phyloP scores from a whole-genome alignment of 176 grass and related monocot species.

The Oryza coarctata region DNA sequence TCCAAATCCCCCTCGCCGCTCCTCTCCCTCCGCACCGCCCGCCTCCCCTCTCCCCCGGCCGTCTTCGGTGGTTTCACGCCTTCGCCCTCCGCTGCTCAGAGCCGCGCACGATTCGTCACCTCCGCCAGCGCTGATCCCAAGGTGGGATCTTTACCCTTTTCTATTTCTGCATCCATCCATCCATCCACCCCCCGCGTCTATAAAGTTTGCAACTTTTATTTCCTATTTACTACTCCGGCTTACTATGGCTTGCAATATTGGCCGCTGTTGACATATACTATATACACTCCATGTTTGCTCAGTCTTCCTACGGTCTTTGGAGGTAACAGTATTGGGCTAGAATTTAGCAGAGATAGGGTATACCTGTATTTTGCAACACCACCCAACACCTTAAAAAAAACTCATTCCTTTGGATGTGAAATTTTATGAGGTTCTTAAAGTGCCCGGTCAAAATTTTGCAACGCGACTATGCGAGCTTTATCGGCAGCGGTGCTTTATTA shows the following conservation, averaged over 20 bases:
- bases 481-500: background rate
- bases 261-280: background rate
- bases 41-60: slow-evolving; percentile 22
- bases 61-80: background rate
- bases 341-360: no score
- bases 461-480: background rate
- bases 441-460: background rate
- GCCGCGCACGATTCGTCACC: slow-evolving; percentile 47
- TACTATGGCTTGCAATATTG: background rate
- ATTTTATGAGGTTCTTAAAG: background rate
- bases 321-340: no score
- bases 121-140: slow-evolving; percentile 65
- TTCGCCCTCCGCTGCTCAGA: background rate
- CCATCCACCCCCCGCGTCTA: no score
- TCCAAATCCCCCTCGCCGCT: slow-evolving; percentile 14
- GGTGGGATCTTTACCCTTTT: slow-evolving; percentile 4
- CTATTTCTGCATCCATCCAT: background rate
- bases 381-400: no score
- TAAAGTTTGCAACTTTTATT: background rate
- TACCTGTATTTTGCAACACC: no score
- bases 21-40: slow-evolving; percentile 12
- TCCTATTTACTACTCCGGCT: background rate
- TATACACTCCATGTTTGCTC: no score
- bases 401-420: background rate
- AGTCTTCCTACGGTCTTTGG: no score